A percentile compares a stretch with the other conserved stretches of the same genome.
phyloP scores from a whole-genome alignment of 148 eudicot genomes.

The Beta vulgaris region DNA sequence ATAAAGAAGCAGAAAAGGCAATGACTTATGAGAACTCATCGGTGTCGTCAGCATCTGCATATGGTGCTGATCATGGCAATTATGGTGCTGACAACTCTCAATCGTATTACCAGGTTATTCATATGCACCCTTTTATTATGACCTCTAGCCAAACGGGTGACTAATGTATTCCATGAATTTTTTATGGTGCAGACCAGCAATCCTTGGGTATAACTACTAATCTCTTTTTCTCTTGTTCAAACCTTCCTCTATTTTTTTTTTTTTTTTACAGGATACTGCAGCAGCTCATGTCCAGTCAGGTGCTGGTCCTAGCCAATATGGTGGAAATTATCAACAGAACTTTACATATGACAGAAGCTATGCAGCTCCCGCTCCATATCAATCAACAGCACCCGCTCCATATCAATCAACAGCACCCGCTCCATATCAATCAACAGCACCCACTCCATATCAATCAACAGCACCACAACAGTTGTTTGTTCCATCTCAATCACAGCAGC shows the following conservation, averaged over 20 bases:
- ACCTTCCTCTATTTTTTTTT: no score
- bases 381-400: no score
- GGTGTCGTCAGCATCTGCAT: constrained; percentile 36
- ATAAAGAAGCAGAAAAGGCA: constrained; percentile 44
- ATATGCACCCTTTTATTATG: neutral
- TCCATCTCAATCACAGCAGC: constrained; percentile 62
- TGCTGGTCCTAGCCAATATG: constrained; percentile 40
- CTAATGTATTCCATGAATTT: neutral
- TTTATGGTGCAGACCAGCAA: neutral
- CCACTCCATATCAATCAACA: constrained; percentile 50
- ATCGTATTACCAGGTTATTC: constrained; percentile 53
- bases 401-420: no score
- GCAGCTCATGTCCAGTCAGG: constrained; percentile 40
- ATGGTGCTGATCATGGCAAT: constrained; percentile 41
- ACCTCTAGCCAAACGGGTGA: no score
- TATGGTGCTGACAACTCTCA: constrained; percentile 47
- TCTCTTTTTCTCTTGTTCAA: neutral
- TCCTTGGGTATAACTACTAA: neutral
- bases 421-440: constrained; percentile 56
- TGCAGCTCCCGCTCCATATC: no score
- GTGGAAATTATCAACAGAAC: constrained; percentile 51
- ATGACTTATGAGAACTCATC: constrained; percentile 38
- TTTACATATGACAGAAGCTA: constrained; percentile 40
- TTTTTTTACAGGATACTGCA: constrained; percentile 38
- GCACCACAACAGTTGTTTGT: constrained; percentile 54